Base-by-base conservation (phyloP, 257 asterid genomes). In the Solanum appendiculatum region DNA sequence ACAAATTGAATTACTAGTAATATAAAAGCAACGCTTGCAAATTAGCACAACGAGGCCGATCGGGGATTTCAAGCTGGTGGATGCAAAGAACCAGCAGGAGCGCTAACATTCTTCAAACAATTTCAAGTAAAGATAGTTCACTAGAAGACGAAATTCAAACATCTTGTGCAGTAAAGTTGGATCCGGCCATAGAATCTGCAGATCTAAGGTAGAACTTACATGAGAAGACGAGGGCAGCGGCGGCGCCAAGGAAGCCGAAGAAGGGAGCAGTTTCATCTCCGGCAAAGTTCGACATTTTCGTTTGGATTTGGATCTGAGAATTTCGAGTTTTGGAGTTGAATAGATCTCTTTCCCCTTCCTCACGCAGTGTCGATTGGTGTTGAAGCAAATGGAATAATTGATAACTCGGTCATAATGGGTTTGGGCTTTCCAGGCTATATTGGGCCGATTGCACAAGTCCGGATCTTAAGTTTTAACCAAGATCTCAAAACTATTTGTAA, bases 241-340 rank as follows among this genome's bases (percentile, higher is more conserved):
- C 94, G 82, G 95, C 95, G 87, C 95, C 95, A 86, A 93, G 95
- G 88, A 93, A 93, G 86, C 95, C 95, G 89, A 93, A 93, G 87
- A 93, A 92, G 7, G 96, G 96, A 86, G 96, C 96, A 88, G 96
- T 92, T 91, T 93, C 96, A 92, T 93, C 96, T 88, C 96, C 96
- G 90, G 92, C 88, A 91, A 93, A 93, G 84, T 91, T 81, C 78
- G 96, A 90, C 91, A 81, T 68, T 63, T 8, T 63, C 11, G 39
- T 18, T 83, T 5, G 33, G 85, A 70, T 83, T 48, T 68, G 75
- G 82, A 87, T 84, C 85, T 87, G 87, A 73, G 48, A 72, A 69
- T 9, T 23, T 66, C 10, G 48, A 23, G 56, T n/a, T 46, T 42
- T 80, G 58, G 81, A 70, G 74, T 27, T 37, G 66, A 86, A 86